Base-by-base conservation (phyloP, 1,284 basidiomycete genomes). In the Phylloboletellus chloephorus region DNA sequence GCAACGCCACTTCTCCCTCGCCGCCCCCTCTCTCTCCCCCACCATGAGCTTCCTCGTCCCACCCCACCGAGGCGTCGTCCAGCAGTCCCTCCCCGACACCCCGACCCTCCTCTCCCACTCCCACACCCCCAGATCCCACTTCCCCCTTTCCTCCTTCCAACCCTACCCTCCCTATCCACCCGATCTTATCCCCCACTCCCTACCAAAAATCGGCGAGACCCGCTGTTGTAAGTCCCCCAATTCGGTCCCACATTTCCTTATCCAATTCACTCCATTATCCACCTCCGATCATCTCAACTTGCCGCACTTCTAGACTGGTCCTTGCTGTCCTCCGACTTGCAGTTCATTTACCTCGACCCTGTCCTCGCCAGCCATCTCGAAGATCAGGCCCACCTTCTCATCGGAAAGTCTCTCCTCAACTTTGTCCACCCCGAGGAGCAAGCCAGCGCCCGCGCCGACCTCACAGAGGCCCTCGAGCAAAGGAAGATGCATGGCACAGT, bases 371-470 rank as follows among this genome's bases (percentile, higher is more conserved):
- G 59, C 47, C 90, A 95, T 63, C 79, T 96, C 54, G 79, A 74
- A 17, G 73, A 78, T 39, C 82, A 92, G 64, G 79, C 82, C 0
- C 65, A 74, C 19, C 54, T 64, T 15, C 73, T 97, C 58, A 66
- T 90, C 49, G 87, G 86, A 41, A 79, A 79, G 52, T 79, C 81
- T 15, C 73, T 97, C 29, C 73, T 96, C 47, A 75, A 81, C 43
- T 94, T 90, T 58, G 88, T 97, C 30, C 92, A 96, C 57, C 91
- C 91, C 17, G 87, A 88, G 43, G 94, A 97, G 57, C 78, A 84
- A 45, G 73, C 78, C 2, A 83, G 84, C 45, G 89, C 89, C 2
- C 74, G 79, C 51, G 68, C 73, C 26, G 90, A 95, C 67, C 73
- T 96, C 31, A 74, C 77, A 33, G 78, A 77, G 47, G 90, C 93